phyloP scores from a whole-genome alignment of 2,329 filamentous ascomycete species.

The Calonectria hawksworthii region DNA sequence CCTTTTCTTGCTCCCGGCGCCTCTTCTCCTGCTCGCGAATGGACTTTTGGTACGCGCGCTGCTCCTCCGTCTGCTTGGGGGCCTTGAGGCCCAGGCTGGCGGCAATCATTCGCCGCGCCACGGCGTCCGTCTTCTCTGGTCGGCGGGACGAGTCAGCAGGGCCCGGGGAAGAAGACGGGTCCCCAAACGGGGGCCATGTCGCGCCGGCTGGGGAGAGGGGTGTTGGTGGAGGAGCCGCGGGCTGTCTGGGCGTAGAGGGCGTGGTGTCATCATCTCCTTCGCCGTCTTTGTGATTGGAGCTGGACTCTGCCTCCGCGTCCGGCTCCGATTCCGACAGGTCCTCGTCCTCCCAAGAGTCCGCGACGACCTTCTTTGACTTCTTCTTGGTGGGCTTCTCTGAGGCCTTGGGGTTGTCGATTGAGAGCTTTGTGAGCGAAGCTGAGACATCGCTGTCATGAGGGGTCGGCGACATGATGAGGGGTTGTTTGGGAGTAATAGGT shows the following conservation, averaged over 20 bases:
- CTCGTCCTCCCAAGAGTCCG: slow-evolving; percentile 71
- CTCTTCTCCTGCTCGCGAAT: slow-evolving; percentile 88
- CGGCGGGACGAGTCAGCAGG: slow-evolving; percentile 52
- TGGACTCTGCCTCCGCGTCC: slow-evolving; percentile 50
- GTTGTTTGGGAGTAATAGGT: neutral
- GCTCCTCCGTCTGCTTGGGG: slow-evolving; percentile 88
- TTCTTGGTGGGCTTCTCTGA: slow-evolving; percentile 44
- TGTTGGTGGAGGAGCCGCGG: slow-evolving; percentile 74
- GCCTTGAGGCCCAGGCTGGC: slow-evolving; percentile 86
- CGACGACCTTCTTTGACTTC: slow-evolving; percentile 48
- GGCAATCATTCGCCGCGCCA: slow-evolving; percentile 90
- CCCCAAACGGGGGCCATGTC: slow-evolving; percentile 37
- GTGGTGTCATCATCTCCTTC: slow-evolving; percentile 49
- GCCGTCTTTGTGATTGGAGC: slow-evolving; percentile 42
- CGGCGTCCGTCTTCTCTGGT: slow-evolving; percentile 94
- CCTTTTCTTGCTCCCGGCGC: slow-evolving; percentile 79
- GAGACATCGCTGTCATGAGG: slow-evolving; percentile 44
- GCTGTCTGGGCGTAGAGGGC: slow-evolving; percentile 55
- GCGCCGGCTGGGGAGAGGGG: slow-evolving; percentile 67
- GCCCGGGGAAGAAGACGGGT: slow-evolving; percentile 23
- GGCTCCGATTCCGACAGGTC: slow-evolving; percentile 62
- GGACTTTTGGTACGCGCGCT: slow-evolving; percentile 86
- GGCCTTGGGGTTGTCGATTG: slow-evolving; percentile 43
- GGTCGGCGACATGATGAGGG: slow-evolving; percentile 39
- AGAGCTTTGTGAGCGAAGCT: slow-evolving; percentile 50